phyloP scores from a whole-genome alignment of 257 asterid species.

The Solanum pennellii region DNA sequence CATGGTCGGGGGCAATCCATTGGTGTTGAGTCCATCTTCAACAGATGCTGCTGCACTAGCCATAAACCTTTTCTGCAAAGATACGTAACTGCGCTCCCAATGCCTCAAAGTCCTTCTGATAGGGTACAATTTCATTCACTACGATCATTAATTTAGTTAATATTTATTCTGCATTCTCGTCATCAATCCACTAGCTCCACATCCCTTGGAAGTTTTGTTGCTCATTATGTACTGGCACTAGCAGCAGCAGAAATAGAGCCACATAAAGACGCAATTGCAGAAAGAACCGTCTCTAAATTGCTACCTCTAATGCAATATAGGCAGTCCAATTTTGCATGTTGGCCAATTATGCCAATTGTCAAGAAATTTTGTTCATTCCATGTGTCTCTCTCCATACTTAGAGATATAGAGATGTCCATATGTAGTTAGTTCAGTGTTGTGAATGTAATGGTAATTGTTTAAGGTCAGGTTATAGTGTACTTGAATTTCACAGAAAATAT shows the following conservation, averaged over 20 bases:
- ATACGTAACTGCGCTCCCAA: constrained; percentile 62
- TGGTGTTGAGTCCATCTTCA: constrained; percentile 34
- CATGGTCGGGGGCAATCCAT: constrained; percentile 77
- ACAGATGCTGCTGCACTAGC: constrained; percentile 21
- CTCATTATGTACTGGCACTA: constrained; percentile 28
- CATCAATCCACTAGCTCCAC: neutral
- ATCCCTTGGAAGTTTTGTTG: constrained; percentile 5
- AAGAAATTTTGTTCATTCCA: neutral
- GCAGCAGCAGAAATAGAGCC: constrained; percentile 19
- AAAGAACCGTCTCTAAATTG: neutral
- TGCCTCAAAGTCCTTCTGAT: constrained; percentile 62
- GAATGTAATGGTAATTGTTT: neutral
- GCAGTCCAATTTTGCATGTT: neutral
- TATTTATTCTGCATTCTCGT: constrained; percentile 9
- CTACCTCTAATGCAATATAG: neutral
- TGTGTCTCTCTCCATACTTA: neutral
- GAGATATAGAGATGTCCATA: neutral
- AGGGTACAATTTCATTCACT: constrained; percentile 73
- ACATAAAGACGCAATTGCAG: constrained; percentile 11
- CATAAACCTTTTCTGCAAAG: constrained; percentile 50
- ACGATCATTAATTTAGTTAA: constrained; percentile 28
- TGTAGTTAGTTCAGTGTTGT: neutral
- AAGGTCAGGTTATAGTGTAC: neutral
- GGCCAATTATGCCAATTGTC: neutral
- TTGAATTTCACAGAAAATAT: neutral